Evolutionary conservation across 768 basidiomycete genomes (phyloP).

Genomic region (Amylocystis lapponica): DNA sequence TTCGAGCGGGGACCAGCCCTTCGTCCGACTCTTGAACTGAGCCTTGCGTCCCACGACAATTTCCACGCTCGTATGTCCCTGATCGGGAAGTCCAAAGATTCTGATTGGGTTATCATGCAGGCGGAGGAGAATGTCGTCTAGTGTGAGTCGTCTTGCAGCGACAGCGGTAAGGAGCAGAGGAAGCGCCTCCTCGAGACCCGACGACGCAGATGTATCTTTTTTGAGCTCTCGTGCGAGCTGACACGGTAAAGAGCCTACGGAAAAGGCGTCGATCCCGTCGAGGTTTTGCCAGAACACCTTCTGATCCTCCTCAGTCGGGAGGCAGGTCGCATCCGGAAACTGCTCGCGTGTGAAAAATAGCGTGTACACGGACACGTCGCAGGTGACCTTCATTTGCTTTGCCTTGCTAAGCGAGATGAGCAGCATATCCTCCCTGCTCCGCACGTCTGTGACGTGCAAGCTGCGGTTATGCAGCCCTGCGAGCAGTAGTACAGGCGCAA

Average conservation of each 20-base stretch:
- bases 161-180: slow-evolving; percentile 88
- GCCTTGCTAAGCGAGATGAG: slow-evolving; percentile 93
- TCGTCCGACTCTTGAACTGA: slow-evolving; percentile 40
- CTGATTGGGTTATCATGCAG: slow-evolving; percentile 88
- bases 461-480: slow-evolving; percentile 89
- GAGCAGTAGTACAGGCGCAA: slow-evolving; percentile 88
- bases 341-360: slow-evolving; percentile 82
- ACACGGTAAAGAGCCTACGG: slow-evolving; percentile 83
- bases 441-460: slow-evolving; percentile 89
- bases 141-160: slow-evolving; percentile 65
- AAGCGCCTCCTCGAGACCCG: slow-evolving; percentile 83
- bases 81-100: slow-evolving; percentile 89
- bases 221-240: slow-evolving; percentile 59
- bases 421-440: slow-evolving; percentile 77
- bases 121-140: slow-evolving; percentile 77
- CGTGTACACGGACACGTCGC: slow-evolving; percentile 89
- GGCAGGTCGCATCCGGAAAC: slow-evolving; percentile 55
- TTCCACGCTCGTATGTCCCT: slow-evolving; percentile 82
- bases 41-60: slow-evolving; percentile 74
- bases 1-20: slow-evolving; percentile 81
- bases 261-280: slow-evolving; percentile 83
- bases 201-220: slow-evolving; percentile 55
- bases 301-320: slow-evolving; percentile 77
- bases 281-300: slow-evolving; percentile 81
- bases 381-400: slow-evolving; percentile 90